These are phyloP conservation scores for Pseudonitzschia multiseries DNA, from an alignment of 108 stramenopile genomes.

Conservation along the genomic window DNA sequence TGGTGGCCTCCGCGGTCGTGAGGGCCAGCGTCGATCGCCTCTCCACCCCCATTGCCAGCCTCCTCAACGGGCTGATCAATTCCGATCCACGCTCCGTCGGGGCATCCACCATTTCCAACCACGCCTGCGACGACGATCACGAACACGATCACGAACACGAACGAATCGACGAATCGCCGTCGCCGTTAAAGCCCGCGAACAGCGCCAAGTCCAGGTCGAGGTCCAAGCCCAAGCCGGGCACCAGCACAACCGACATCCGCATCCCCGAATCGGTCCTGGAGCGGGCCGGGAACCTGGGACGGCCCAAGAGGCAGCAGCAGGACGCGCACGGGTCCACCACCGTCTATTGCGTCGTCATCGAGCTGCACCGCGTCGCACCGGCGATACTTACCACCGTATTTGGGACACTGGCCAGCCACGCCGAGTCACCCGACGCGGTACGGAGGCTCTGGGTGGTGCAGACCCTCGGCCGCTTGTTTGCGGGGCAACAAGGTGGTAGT, in stretches of 20 bases:
- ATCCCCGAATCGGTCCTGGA: not conserved
- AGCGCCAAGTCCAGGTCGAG: too few species aligned
- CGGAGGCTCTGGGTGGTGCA: constrained; percentile 55
- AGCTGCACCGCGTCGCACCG: constrained; percentile 69
- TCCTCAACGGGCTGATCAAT: constrained; percentile 73
- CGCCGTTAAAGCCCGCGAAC: too few species aligned
- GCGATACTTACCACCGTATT: constrained; percentile 79
- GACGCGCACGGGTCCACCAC: constrained; percentile 29
- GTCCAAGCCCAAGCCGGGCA: not conserved
- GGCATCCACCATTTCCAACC: constrained; percentile 42
- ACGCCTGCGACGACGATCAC: not conserved
- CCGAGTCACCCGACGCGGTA: constrained; percentile 42
- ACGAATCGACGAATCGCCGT: too few species aligned
- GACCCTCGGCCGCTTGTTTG: constrained; percentile 66
- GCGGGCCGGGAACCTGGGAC: not conserved
- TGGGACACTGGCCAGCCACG: constrained; percentile 59
- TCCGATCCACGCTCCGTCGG: constrained; percentile 56
- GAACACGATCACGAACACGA: too few species aligned
- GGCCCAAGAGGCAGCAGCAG: constrained; percentile 31
- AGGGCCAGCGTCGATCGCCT: constrained; percentile 60
- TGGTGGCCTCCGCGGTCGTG: constrained; percentile 64
- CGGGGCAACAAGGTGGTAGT: too few species aligned
- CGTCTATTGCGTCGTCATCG: constrained; percentile 70
- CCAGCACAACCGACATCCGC: not conserved
- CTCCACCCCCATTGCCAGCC: constrained; percentile 56